Evolutionary conservation across 2,329 filamentous ascomycete species (phyloP).

Genomic region (Colletotrichum sp.): DNA sequence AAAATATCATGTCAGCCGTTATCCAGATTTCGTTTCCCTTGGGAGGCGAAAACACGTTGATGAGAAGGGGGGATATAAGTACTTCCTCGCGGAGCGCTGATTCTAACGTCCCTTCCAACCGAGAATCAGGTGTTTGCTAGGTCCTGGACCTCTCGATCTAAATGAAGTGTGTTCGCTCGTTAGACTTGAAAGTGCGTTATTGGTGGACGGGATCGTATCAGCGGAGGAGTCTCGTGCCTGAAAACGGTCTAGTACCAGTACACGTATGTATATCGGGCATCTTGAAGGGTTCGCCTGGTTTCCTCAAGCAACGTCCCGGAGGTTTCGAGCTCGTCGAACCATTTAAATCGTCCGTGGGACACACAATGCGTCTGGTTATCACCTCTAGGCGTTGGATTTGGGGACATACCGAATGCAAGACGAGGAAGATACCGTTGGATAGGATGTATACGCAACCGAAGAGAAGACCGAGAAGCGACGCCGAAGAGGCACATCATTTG

Average conservation of each 20-base stretch:
- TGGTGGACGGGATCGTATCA: background rate
- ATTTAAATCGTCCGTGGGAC: too few relatives aligned
- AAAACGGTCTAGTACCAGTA: accelerated
- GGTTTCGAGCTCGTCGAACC: too few relatives aligned
- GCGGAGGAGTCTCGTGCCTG: background rate
- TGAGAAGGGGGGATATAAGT: background rate
- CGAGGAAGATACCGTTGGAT: background rate
- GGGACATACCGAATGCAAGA: background rate
- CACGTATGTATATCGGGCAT: background rate
- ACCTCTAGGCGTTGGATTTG: too few relatives aligned
- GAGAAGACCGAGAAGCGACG: background rate
- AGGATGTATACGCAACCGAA: background rate
- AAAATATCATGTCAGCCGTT: background rate
- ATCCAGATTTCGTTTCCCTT: too few relatives aligned
- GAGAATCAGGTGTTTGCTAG: accelerated
- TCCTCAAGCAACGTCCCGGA: background rate
- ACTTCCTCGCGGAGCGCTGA: accelerated
- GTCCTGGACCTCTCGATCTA: accelerated
- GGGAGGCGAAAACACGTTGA: background rate
- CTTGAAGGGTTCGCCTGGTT: background rate
- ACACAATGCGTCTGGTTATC: too few relatives aligned
- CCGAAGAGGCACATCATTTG: background rate
- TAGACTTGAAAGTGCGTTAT: background rate
- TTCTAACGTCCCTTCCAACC: background rate
- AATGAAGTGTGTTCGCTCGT: background rate